Evolutionary conservation across 1,284 basidiomycete species (phyloP), one percentile per base, ranked within the genome.

Genomic region (Puccinia triticina): DNA sequence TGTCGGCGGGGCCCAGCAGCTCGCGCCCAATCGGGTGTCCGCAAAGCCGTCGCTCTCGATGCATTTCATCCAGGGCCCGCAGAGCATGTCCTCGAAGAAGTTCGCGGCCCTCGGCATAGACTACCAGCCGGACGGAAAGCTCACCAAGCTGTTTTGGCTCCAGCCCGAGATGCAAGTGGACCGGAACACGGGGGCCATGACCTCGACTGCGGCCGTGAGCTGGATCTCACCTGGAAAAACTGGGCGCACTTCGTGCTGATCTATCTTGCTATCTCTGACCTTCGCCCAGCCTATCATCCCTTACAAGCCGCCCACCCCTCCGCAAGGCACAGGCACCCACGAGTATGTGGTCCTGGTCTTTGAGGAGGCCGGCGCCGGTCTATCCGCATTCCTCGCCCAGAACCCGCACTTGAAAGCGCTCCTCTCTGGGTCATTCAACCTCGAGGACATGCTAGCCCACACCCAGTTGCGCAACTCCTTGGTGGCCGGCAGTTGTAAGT

Each of bases 1-100:
- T 40, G 59, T 78, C 1, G 77, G 77, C 14, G 77, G 77, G 3
- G 77, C 77, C n/a, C 77, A 78, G 55, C 77, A 78, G 34, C 46
- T 78, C 32, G 11, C 64, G 43, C 77, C 77, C 21, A 16, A 53
- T 14, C 37, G 40, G 46, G 66, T 69, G 1, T 10, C 66, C 40
- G 16, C 66, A 2, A 43, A 69, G 37, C 66, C 66, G 8, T n/a
- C 18, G 8, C 66, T 69, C 43, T 69, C 66, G 66, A 69, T 69
- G 40, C 12, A 2, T 23, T 43, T 69, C 26, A 16, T 69, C n/a
- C 37, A 46, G 5, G 66, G 40, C 37, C 66, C 66, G 3, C 37
- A 23, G 10, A 69, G 34, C 21, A 4, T 75, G 53, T n/a, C 14
- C 26, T 55, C 73, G 14, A 40, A 26, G 3, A 37, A 75, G 37